Conservation (phyloP, 345 rosid genomes). For the Eucalyptus polyanthemos region DNA sequence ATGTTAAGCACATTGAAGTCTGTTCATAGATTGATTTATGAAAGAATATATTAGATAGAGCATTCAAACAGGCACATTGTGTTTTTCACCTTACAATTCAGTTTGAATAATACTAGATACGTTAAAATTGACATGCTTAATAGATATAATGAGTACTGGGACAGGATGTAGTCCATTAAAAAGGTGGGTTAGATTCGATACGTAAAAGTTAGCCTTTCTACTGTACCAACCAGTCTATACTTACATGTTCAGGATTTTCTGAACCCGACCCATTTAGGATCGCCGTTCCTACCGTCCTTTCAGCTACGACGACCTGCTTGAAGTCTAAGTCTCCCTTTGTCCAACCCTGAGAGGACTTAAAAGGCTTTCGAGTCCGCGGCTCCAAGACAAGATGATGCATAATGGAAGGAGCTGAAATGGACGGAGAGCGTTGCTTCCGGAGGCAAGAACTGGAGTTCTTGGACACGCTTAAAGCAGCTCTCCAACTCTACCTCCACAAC, state of each 20-base stretch:
- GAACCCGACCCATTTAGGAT: neutral
- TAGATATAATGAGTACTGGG: no score
- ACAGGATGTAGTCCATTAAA: neutral
- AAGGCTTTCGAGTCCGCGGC: neutral
- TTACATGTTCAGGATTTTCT: neutral
- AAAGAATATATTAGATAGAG: no score
- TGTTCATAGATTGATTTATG: no score
- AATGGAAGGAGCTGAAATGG: neutral
- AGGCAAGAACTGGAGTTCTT: neutral
- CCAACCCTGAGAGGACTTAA: neutral
- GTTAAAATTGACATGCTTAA: neutral
- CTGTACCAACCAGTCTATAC: neutral
- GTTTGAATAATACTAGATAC: no score
- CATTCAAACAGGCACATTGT: no score
- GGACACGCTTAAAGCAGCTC: neutral
- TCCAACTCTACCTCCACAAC: neutral
- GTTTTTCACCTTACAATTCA: no score
- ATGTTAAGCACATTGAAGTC: no score
- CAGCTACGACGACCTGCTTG: neutral
- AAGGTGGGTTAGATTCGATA: neutral
- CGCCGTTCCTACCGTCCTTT: neutral
- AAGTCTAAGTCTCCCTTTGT: neutral
- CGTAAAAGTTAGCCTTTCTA: neutral
- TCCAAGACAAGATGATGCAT: neutral
- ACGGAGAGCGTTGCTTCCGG: neutral